Evolutionary conservation across 768 basidiomycete species (phyloP), one percentile per base, ranked within the genome.

Genomic region (Tricholoma matsutake): DNA sequence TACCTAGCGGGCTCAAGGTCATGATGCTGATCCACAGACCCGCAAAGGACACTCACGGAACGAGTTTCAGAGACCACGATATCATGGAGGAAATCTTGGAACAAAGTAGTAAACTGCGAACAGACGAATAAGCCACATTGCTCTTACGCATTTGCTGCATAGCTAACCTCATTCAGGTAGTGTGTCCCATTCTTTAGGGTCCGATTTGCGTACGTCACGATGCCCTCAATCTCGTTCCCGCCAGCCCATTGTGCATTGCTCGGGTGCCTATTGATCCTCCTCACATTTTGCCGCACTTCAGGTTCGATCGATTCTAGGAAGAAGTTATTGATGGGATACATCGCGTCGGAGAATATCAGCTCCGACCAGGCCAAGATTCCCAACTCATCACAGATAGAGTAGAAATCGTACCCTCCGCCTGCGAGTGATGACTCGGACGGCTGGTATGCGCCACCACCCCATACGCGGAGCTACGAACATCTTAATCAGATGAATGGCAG

Each of bases 351-450:
- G 71, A 85, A 86, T 55, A 83, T 83, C 56, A 85, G 78, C 64
- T 86, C 85, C 1, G 83, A 83, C 85, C 85, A 86, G 1, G 79
- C 83, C 52, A 86, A 72, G 62, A 86, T 83, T 6, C 85, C 84
- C 0, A 86, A 75, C 63, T 85, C 83, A 66, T 86, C 84, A 66
- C 84, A 86, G 22, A 82, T 66, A 0, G 79, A 77, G 68, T 85
- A 86, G 64, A 86, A 84, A 61, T 82, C 77, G 65, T 86, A 85
- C 9, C 76, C 78, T 22, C 83, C 84, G 1, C 76, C 75, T 11
- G 75, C 75, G 1, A 73, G 72, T 7, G 68, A 66, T 6, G 75
- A 62, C 9, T 75, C 73, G 1, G 80, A 79, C 2, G 81, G 81
- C 58, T 82, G 81, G 63, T 82, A 83, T 1, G 76, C 77, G 0